Conservation (phyloP, 176 grass and related monocot genomes). For the Ampelocalamus luodianensis region DNA sequence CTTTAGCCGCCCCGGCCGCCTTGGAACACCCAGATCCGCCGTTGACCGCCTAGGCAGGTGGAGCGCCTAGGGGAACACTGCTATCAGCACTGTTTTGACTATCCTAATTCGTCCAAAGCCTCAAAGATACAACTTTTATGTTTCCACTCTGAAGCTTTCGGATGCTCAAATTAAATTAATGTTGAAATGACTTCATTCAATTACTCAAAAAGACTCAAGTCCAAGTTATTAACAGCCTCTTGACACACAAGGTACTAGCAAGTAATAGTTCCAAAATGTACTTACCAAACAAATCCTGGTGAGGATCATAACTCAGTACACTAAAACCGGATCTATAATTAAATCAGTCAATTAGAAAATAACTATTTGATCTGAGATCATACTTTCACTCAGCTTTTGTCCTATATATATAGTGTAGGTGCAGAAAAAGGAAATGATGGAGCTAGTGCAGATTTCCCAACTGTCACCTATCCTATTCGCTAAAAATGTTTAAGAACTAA, state of each 20-base stretch:
- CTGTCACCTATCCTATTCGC: background rate
- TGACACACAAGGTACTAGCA: background rate
- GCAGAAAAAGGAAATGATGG: too few species aligned
- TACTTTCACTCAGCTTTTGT: too few species aligned
- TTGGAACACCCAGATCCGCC: too few species aligned
- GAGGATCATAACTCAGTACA: background rate
- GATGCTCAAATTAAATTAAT: background rate
- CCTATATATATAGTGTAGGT: background rate
- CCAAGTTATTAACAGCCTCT: background rate
- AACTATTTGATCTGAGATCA: too few species aligned
- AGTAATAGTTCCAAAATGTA: background rate
- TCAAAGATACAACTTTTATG: background rate
- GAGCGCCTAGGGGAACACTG: too few species aligned
- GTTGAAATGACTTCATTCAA: background rate
- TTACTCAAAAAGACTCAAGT: background rate
- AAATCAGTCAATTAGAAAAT: too few species aligned
- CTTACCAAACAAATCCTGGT: background rate
- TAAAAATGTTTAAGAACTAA: background rate
- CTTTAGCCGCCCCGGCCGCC: too few species aligned
- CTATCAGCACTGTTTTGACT: background rate
- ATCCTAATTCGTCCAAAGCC: background rate
- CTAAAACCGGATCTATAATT: too few species aligned
- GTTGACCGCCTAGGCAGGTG: too few species aligned
- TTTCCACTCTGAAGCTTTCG: background rate
- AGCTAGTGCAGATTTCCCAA: background rate